Percentiles rank a stretch among this genome's conserved stretches.
These are phyloP conservation scores for Pyrenochaeta sp. DNA, from an alignment of 2,329 filamentous ascomycete species.

Conservation along the genomic window DNA sequence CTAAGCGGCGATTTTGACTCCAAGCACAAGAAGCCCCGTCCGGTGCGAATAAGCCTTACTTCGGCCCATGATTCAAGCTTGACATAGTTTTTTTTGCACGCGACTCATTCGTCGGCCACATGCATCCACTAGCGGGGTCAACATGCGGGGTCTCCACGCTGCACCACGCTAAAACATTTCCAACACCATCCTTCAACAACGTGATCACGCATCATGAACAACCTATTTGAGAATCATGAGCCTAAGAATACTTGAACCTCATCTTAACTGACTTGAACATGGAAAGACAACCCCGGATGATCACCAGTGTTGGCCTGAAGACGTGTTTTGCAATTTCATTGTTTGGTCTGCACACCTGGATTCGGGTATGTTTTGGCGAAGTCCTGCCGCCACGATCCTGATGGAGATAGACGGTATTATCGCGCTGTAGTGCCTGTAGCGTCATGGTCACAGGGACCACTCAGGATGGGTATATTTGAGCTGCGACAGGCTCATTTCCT, in stretches of 20 bases:
- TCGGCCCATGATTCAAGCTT: constrained; percentile 6
- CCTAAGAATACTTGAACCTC: background rate
- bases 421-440: constrained; percentile 20
- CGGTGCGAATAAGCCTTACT: too few species aligned
- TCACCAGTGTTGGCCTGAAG: background rate
- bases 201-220: constrained; percentile 20
- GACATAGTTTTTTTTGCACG: background rate
- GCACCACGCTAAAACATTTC: constrained; percentile 27
- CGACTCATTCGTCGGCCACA: constrained; percentile 11
- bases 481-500: constrained; percentile 4
- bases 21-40: too few species aligned
- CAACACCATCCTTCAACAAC: constrained; percentile 17
- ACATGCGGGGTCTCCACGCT: constrained; percentile 25
- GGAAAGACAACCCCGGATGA: background rate
- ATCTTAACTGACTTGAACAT: too few species aligned
- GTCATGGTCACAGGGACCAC: constrained; percentile 27
- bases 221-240: background rate
- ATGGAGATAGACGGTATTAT: constrained; percentile 9
- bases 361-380: constrained; percentile 39
- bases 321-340: constrained; percentile 2
- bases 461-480: constrained; percentile 28
- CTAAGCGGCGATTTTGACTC: background rate
- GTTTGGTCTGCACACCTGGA: constrained; percentile 34
- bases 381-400: constrained; percentile 18
- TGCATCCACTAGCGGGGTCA: constrained; percentile 7